Conservation (phyloP, 495 filamentous ascomycete genomes). For the Thermochaetoides thermophila region DNA sequence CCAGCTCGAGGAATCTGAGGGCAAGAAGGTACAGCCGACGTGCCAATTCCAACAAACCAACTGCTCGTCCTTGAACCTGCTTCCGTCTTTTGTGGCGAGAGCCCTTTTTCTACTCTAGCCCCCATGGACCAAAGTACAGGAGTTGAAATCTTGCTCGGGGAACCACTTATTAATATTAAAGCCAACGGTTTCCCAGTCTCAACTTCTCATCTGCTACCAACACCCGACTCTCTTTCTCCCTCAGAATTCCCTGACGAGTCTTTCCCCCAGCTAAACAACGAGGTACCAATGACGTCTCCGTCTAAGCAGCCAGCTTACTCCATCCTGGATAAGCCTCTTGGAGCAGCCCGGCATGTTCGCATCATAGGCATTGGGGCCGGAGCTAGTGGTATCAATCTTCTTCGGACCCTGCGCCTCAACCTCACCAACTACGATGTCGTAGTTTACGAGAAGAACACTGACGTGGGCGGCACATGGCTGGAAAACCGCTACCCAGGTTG, state of each 20-base stretch:
- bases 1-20: too few relatives aligned
- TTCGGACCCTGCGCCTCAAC: constrained; percentile 28
- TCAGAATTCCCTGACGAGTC: constrained; percentile 7
- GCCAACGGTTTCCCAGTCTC: neutral
- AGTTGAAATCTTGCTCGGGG: too few relatives aligned
- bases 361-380: constrained; percentile 36
- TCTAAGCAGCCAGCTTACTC: constrained; percentile 15
- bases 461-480: constrained; percentile 46
- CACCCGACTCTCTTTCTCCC: constrained; percentile 1
- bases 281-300: constrained; percentile 2
- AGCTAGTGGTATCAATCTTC: constrained; percentile 33
- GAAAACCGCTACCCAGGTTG: constrained; percentile 45
- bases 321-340: constrained; percentile 29
- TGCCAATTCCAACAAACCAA: too few relatives aligned
- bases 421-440: constrained; percentile 37
- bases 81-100: too few relatives aligned
- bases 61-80: too few relatives aligned
- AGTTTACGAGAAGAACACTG: constrained; percentile 68
- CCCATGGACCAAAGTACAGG: too few relatives aligned
- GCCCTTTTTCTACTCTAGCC: too few relatives aligned
- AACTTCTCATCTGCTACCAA: neutral
- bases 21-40: too few relatives aligned
- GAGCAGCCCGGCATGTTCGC: constrained; percentile 27
- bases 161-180: too few relatives aligned
- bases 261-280: constrained; percentile 4